A percentile compares a stretch with the other conserved stretches of the same genome.
These are phyloP conservation scores for Triticum monococcum DNA, from an alignment of 176 grass and related monocot genomes.

Conservation along the genomic window DNA sequence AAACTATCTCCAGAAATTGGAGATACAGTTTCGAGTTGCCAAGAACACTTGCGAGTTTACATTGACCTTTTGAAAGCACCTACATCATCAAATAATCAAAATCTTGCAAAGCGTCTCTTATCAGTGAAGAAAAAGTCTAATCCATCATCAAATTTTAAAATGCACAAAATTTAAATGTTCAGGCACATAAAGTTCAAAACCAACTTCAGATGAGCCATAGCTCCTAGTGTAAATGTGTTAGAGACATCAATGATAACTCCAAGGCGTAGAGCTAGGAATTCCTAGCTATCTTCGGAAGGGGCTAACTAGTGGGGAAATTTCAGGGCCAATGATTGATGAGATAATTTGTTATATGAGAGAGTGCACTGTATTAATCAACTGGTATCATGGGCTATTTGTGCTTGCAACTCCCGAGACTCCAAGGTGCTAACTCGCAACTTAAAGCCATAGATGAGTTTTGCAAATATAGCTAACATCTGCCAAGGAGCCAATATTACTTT, in stretches of 20 bases:
- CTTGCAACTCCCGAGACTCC: too few species aligned
- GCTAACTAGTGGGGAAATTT: background rate
- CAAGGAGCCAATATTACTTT: slow-evolving; percentile 46
- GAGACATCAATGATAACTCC: background rate
- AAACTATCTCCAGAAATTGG: background rate
- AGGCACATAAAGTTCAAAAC: background rate
- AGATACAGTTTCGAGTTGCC: too few species aligned
- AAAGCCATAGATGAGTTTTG: too few species aligned
- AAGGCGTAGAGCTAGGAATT: background rate
- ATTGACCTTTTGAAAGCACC: background rate
- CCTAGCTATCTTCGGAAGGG: background rate
- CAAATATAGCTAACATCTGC: background rate
- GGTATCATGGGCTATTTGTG: too few species aligned
- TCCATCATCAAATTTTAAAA: slow-evolving; percentile 80
- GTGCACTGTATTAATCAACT: too few species aligned
- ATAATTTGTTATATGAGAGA: too few species aligned
- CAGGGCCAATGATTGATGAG: too few species aligned
- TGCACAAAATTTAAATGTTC: background rate
- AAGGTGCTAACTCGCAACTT: too few species aligned
- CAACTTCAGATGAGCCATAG: background rate
- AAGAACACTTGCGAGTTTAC: too few species aligned
- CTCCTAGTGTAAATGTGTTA: background rate
- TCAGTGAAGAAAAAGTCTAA: slow-evolving; percentile 92
- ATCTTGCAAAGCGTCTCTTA: slow-evolving; percentile 79
- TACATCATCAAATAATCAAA: slow-evolving; percentile 76